Conservation (phyloP, 2,329 filamentous ascomycete genomes). For the Fusarium ramigenum region DNA sequence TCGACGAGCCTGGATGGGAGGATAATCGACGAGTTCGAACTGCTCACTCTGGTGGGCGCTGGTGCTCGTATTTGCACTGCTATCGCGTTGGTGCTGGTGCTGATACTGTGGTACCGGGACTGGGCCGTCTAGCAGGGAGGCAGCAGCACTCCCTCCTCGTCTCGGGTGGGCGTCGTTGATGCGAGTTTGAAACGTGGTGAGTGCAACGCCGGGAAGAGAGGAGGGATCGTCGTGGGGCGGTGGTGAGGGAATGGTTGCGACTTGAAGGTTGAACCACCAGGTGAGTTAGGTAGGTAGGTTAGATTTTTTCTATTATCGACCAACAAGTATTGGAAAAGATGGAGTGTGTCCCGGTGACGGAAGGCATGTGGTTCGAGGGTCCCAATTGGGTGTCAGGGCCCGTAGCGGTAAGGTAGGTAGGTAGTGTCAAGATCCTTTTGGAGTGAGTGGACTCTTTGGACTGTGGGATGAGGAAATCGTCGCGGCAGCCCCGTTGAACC, state of each 20-base stretch:
- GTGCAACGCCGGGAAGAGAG: constrained; percentile 48
- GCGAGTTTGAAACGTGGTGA: constrained; percentile 27
- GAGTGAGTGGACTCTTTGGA: constrained; percentile 10
- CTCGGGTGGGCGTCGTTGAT: constrained; percentile 37
- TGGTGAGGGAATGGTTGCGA: constrained; percentile 49
- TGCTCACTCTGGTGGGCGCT: constrained; percentile 28
- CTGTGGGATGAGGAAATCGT: constrained; percentile 30
- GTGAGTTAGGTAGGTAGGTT: neutral
- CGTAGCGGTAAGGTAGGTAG: neutral
- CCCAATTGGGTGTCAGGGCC: constrained; percentile 30
- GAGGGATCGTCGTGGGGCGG: constrained; percentile 49
- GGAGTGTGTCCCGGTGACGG: constrained; percentile 24
- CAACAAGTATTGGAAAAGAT: neutral
- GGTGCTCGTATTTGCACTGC: neutral
- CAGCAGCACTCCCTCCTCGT: constrained; percentile 50
- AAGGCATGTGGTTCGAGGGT: constrained; percentile 26
- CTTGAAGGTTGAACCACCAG: neutral
- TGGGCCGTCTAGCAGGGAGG: constrained; percentile 18
- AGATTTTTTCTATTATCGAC: constrained; percentile 11
- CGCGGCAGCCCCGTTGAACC: constrained; percentile 19
- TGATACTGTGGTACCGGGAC: constrained; percentile 6
- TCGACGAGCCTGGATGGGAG: constrained; percentile 44
- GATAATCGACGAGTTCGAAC: constrained; percentile 57
- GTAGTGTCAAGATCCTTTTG: constrained; percentile 8
- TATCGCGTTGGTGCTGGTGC: constrained; percentile 8